Conservation (phyloP, 2,329 filamentous ascomycete species). For the Aspergillus sp. region DNA sequence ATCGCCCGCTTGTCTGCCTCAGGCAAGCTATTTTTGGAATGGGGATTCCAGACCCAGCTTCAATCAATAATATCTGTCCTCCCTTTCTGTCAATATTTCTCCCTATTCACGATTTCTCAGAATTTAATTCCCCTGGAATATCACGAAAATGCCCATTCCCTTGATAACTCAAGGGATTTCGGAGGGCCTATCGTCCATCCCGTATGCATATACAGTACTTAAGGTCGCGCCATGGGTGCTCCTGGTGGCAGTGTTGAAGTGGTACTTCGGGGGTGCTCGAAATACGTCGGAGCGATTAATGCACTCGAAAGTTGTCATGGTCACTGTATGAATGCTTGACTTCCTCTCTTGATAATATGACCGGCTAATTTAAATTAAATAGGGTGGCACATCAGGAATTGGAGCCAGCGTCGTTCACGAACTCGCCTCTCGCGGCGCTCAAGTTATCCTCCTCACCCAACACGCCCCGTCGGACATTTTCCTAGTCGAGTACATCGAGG, state of each 20-base stretch:
- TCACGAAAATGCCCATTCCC: constrained; percentile 55
- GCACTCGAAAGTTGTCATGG: constrained; percentile 89
- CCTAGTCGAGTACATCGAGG: constrained; percentile 86
- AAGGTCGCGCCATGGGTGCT: constrained; percentile 50
- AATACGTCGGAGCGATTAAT: constrained; percentile 77
- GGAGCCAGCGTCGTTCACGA: constrained; percentile 71
- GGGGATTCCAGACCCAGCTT: constrained; percentile 1
- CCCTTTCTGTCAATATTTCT: constrained; percentile 2
- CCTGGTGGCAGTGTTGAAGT: constrained; percentile 59
- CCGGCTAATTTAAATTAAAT: constrained; percentile 8
- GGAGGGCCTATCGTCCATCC: constrained; percentile 52
- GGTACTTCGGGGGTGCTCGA: constrained; percentile 68
- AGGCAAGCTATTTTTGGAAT: not conserved
- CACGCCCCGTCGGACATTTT: constrained; percentile 79
- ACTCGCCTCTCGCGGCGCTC: constrained; percentile 77
- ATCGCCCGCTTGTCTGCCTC: constrained; percentile 4
- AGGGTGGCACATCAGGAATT: constrained; percentile 89
- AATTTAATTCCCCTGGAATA: constrained; percentile 1
- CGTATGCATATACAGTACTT: constrained; percentile 49
- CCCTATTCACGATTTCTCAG: not conserved
- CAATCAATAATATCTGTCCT: no score
- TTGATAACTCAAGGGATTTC: constrained; percentile 51
- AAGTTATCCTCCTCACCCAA: constrained; percentile 84
- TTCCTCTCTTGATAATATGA: not conserved
- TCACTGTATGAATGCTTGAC: constrained; percentile 59